Percentiles rank a stretch among this genome's conserved stretches.
Conservation (phyloP, 73 alveolate genomes). For the Halteria grandinella region DNA sequence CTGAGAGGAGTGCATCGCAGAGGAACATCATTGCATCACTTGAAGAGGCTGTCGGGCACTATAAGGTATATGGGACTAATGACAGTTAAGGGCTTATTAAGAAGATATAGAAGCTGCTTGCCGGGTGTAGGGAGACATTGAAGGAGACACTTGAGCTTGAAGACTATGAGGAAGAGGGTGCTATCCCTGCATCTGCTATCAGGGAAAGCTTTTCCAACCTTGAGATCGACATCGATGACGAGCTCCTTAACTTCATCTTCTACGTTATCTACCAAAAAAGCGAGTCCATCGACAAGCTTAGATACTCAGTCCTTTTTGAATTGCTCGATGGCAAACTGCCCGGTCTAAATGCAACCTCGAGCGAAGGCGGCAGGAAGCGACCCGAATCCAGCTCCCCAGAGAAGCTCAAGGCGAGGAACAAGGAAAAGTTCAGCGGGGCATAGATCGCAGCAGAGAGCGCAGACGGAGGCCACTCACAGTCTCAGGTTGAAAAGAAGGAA, state of each 20-base stretch:
- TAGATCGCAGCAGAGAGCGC: constrained; percentile 1
- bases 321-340: constrained; percentile 24
- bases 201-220: constrained; percentile 43
- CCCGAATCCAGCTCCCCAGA: constrained; percentile 53
- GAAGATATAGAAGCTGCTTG: constrained; percentile 1
- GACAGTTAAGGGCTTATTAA: constrained; percentile 23
- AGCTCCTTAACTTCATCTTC: constrained; percentile 32
- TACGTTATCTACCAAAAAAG: constrained; percentile 41
- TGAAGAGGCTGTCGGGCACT: constrained; percentile 13
- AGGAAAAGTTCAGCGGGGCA: constrained; percentile 34
- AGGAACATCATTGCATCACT: not conserved
- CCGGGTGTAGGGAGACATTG: constrained; percentile 32
- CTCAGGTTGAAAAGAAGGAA: too few species aligned
- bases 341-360: constrained; percentile 24
- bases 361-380: constrained; percentile 31
- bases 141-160: constrained; percentile 60
- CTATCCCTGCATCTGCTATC: constrained; percentile 44
- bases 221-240: constrained; percentile 46
- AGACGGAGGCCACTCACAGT: too few species aligned
- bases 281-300: constrained; percentile 39
- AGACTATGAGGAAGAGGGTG: constrained; percentile 64
- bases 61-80: constrained; percentile 18
- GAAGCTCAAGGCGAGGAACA: constrained; percentile 50
- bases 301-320: constrained; percentile 24
- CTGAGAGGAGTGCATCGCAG: not conserved